Base-by-base conservation (phyloP, 2,329 filamentous ascomycete species). In the Alternaria tenuissima region DNA sequence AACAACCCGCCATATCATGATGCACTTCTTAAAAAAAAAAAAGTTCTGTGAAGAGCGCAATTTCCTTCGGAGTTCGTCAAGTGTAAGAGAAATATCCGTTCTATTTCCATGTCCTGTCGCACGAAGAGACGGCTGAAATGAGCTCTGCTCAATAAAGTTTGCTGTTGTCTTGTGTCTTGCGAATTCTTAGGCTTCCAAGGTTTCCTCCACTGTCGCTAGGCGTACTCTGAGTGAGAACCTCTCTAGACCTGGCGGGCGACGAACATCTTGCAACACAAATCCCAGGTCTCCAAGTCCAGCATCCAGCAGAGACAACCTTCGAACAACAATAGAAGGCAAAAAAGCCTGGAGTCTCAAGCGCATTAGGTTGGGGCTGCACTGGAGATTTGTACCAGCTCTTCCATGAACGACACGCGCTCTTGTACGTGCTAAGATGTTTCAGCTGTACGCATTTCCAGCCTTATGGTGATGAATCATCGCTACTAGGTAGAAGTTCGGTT, bases 401-500 rank as follows among this genome's bases (percentile, higher is more conserved):
- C 12, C 26, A 18, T 12, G 18, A 20, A 26, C 12, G 14, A 28
- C 38, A 32, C 3, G 28, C 49, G n/a, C 38, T 54, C 39, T 44
- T 34, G 41, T 41, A 26, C 36, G 18, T 36, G 39, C 51, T 54
- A 49, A n/a, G 12, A 38, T 39, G 49, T 54, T 58, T 54, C 55
- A 43, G 28, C 26, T 41, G 42, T 22, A 44, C 47, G 52, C 43
- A 44, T 8, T 11, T 12, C 47, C 28, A 49, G 57, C 30, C 43
- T 55, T 46, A 20, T 55, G 38, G 20, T 24, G 43, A 32, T 30
- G 32, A n/a, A 18, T 30, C 51, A 42, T 30, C 36, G 41, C 42
- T 20, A 18, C 14, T 20, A 57, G n/a, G 20, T 60, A 46, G 38
- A 55, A 48, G 39, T 55, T 64, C 63, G 63, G 59, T 53, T 57